A percentile compares a stretch with the other conserved stretches of the same genome.
phyloP scores from a whole-genome alignment of 176 grass and related monocot species.

The Zea luxurians region DNA sequence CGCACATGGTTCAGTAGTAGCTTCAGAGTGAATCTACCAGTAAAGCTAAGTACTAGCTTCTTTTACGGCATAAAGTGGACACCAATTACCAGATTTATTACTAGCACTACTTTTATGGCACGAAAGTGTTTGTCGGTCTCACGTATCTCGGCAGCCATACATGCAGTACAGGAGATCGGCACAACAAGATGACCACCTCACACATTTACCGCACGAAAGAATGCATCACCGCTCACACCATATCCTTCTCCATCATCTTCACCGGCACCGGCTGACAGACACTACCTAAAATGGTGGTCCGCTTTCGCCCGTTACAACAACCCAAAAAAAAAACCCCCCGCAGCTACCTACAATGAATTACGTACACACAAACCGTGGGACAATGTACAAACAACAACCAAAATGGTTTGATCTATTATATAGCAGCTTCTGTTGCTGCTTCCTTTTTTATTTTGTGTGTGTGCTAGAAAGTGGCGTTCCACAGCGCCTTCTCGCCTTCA shows the following conservation, averaged over 20 bases:
- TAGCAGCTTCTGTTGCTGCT: background rate
- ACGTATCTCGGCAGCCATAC: conserved; percentile 43
- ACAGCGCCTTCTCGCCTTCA: conserved; percentile 59
- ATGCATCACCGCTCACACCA: conserved; percentile 24
- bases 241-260: conserved; percentile 25
- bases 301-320: conserved; percentile 41
- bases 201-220: conserved; percentile 42
- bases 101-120: background rate
- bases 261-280: conserved; percentile 54
- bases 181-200: conserved; percentile 46
- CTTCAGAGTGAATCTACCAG: background rate
- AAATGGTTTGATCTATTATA: conserved; percentile 15
- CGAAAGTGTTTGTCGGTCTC: conserved; percentile 37
- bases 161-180: conserved; percentile 45
- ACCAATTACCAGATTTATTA: background rate
- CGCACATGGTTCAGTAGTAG: background rate
- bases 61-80: background rate
- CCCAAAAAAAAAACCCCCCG: background rate
- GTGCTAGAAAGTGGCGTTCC: conserved; percentile 68
- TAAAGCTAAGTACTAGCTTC: background rate
- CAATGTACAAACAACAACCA: conserved; percentile 39
- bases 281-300: conserved; percentile 58
- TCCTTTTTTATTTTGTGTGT: background rate
- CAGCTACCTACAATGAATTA: conserved; percentile 55
- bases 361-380: conserved; percentile 31